Evolutionary conservation across 2,329 filamentous ascomycete species (phyloP).

Genomic region (Phialocephala sp.): DNA sequence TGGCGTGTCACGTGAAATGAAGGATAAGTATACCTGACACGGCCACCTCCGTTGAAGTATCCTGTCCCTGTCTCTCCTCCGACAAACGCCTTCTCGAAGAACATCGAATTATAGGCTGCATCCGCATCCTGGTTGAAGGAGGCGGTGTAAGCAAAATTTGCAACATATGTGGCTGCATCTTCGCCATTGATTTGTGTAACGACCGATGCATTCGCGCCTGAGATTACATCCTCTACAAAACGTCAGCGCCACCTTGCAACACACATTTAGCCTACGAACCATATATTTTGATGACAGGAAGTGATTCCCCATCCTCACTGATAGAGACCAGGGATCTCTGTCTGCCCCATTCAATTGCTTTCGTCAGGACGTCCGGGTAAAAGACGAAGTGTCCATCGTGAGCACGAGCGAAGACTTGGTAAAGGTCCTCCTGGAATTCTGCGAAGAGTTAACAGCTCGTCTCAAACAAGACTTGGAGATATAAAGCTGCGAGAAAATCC

Average conservation of each 20-base stretch:
- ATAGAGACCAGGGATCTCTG: constrained; percentile 61
- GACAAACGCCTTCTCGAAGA: constrained; percentile 44
- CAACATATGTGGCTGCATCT: constrained; percentile 55
- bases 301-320: constrained; percentile 61
- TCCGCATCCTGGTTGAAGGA: constrained; percentile 48
- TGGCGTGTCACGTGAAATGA: background rate
- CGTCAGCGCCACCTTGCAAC: constrained; percentile 4
- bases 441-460: constrained; percentile 8
- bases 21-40: constrained; percentile 39
- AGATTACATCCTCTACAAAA: constrained; percentile 48
- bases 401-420: constrained; percentile 56
- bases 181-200: constrained; percentile 62
- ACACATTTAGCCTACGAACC: constrained; percentile 40
- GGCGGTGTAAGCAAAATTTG: constrained; percentile 49
- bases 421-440: constrained; percentile 51
- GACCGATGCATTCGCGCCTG: constrained; percentile 50
- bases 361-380: constrained; percentile 56
- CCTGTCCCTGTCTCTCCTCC: constrained; percentile 37
- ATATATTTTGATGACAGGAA: constrained; percentile 63
- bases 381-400: constrained; percentile 71
- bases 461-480: background rate
- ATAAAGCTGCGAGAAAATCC: background rate
- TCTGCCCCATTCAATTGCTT: constrained; percentile 57
- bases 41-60: constrained; percentile 47
- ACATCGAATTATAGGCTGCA: constrained; percentile 50